Evolutionary conservation across 192 early-diverging fungal genomes (phyloP).

Genomic region (Coemansia sp.): DNA sequence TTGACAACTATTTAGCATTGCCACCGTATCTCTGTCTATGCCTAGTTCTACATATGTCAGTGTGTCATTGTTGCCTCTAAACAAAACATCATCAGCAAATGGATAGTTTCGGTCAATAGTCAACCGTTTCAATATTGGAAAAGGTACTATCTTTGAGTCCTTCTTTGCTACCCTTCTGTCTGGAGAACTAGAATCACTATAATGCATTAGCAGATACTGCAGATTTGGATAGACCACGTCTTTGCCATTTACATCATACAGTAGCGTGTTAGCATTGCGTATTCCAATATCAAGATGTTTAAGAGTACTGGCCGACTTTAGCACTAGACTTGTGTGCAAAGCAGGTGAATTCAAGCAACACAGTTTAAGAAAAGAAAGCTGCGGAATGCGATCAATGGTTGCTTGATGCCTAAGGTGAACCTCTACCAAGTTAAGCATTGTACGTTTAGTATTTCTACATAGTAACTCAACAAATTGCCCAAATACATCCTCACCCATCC

Average conservation of each 20-base stretch:
- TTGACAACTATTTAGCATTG: neutral
- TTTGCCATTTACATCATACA: neutral
- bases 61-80: conserved; percentile 5
- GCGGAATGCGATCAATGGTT: neutral
- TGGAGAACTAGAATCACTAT: neutral
- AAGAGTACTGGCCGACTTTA: neutral
- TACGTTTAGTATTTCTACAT: neutral
- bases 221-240: conserved; percentile 1
- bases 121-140: conserved; percentile 5
- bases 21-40: neutral
- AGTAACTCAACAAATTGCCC: neutral
- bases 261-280: neutral
- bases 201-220: neutral
- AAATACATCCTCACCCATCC: neutral
- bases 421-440: neutral
- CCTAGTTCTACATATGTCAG: neutral
- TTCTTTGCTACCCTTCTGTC: neutral
- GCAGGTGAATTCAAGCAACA: neutral
- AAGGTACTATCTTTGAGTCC: neutral
- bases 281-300: neutral
- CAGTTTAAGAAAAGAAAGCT: neutral
- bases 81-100: conserved; percentile 10
- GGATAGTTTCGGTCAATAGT: neutral
- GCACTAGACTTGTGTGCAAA: neutral
- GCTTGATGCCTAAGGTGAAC: neutral